Evolutionary conservation across 306 rosid genomes (phyloP).

Genomic region (Quercus variabilis): DNA sequence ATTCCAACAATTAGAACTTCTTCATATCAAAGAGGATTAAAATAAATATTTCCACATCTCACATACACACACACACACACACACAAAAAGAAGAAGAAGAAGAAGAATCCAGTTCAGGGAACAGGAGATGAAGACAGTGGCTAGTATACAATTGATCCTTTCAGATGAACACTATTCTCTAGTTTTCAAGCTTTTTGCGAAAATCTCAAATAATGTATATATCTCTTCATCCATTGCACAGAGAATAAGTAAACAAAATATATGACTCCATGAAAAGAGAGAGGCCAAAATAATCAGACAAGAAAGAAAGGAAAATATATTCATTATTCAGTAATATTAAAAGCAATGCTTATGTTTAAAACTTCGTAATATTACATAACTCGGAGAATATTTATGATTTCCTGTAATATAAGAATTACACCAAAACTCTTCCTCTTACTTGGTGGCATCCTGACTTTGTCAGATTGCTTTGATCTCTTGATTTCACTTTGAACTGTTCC

Average conservation of each 20-base stretch:
- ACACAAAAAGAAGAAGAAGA: neutral
- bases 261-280: neutral
- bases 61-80: no score
- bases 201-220: neutral
- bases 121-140: neutral
- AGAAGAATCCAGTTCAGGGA: neutral
- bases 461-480: neutral
- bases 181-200: neutral
- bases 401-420: neutral
- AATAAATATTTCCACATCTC: neutral
- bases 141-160: neutral
- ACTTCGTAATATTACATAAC: neutral
- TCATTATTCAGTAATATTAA: neutral
- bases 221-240: neutral
- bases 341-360: neutral
- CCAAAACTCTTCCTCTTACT: neutral
- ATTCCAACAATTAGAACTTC: neutral
- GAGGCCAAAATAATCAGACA: neutral
- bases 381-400: neutral
- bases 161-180: neutral
- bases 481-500: neutral
- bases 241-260: no score
- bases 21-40: neutral
- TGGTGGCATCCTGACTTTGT: neutral
- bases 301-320: neutral